These are phyloP conservation scores for Sporothrix variecibatus DNA, from an alignment of 2,329 filamentous ascomycete species.

Conservation along the genomic window DNA sequence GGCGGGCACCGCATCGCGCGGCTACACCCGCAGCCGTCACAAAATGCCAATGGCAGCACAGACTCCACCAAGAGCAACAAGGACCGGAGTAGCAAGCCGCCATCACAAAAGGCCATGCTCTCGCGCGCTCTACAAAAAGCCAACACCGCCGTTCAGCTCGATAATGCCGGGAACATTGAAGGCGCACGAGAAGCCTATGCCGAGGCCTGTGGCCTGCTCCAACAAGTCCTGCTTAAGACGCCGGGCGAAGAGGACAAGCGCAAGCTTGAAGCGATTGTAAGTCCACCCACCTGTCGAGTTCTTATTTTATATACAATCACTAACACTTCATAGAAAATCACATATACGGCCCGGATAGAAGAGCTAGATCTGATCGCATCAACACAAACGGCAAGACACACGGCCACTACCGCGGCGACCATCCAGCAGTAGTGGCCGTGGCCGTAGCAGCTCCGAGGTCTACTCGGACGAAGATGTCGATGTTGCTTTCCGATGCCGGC, in stretches of 20 bases:
- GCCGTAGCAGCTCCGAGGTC: constrained; percentile 33
- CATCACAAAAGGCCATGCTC: constrained; percentile 90
- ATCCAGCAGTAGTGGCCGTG: constrained; percentile 50
- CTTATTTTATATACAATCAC: background rate
- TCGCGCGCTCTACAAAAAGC: constrained; percentile 95
- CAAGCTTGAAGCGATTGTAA: constrained; percentile 91
- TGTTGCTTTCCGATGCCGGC: background rate
- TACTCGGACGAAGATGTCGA: constrained; percentile 33
- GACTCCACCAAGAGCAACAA: constrained; percentile 45
- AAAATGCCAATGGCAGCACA: constrained; percentile 47
- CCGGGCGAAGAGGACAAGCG: constrained; percentile 82
- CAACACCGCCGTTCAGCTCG: constrained; percentile 90
- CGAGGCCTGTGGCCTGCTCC: constrained; percentile 85
- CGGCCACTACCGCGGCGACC: constrained; percentile 76
- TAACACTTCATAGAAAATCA: constrained; percentile 65
- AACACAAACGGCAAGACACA: constrained; percentile 53
- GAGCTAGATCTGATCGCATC: constrained; percentile 76
- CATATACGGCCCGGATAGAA: constrained; percentile 85
- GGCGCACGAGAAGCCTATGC: constrained; percentile 86
- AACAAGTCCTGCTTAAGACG: constrained; percentile 84
- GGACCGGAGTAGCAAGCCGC: constrained; percentile 45
- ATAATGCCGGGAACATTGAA: constrained; percentile 94
- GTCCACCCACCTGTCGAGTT: constrained; percentile 40
- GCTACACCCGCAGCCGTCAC: constrained; percentile 52
- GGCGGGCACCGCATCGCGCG: constrained; percentile 33